Percentiles rank a stretch among this genome's conserved stretches.
phyloP scores from a whole-genome alignment of 805 yeast species.

The Tetrapisispora namnaoensis region DNA sequence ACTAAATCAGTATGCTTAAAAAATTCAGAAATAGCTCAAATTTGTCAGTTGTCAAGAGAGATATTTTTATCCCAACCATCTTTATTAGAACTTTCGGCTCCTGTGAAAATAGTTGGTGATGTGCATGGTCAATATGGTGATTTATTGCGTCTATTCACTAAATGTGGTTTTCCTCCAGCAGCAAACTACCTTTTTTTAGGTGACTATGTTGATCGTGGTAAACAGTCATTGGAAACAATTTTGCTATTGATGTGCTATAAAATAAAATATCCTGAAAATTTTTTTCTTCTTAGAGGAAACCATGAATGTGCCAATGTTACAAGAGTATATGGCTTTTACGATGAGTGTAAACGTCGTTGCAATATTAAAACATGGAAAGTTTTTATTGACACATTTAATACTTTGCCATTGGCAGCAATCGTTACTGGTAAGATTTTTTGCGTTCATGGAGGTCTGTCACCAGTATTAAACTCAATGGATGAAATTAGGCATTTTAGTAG shows the following conservation, averaged over 20 bases:
- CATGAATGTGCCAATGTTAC: conserved; percentile 97
- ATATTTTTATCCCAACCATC: conserved; percentile 85
- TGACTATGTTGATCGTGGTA: conserved; percentile 95
- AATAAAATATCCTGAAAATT: conserved; percentile 92
- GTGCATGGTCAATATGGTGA: conserved; percentile 96
- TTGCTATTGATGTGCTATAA: conserved; percentile 79
- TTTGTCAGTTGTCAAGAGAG: conserved; percentile 82
- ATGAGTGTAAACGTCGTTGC: conserved; percentile 91
- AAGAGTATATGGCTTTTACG: conserved; percentile 92
- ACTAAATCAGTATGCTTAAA: conserved; percentile 82
- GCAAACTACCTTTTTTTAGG: conserved; percentile 88
- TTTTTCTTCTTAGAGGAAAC: conserved; percentile 87
- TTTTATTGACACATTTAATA: conserved; percentile 88
- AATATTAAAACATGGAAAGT: conserved; percentile 87
- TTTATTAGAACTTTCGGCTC: conserved; percentile 68
- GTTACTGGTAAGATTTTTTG: conserved; percentile 91
- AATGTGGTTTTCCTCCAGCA: conserved; percentile 94
- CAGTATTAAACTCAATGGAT: conserved; percentile 49
- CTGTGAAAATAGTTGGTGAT: conserved; percentile 79
- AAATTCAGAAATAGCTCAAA: conserved; percentile 71
- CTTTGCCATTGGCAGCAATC: conserved; percentile 88
- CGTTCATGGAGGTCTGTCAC: conserved; percentile 76
- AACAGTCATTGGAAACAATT: conserved; percentile 88
- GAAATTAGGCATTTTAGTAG: conserved; percentile 62
- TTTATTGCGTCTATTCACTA: conserved; percentile 76